phyloP scores from a whole-genome alignment of 148 eudicot genomes.

The Fagopyrum tataricum region DNA sequence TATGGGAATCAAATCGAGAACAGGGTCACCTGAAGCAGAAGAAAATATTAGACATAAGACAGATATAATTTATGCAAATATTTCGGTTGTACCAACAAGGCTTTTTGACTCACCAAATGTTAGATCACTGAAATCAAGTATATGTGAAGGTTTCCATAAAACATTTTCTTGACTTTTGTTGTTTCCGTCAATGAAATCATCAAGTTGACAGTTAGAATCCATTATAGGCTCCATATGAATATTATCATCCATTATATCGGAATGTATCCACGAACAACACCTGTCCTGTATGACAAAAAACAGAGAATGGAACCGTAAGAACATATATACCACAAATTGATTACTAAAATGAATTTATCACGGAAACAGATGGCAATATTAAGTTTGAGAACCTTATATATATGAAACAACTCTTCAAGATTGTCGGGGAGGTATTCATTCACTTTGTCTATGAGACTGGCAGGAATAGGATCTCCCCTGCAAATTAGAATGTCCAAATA shows the following conservation, averaged over 20 bases:
- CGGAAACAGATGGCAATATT: neutral
- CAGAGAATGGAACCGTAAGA: neutral
- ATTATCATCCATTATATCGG: conserved; percentile 95
- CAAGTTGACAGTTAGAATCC: conserved; percentile 22
- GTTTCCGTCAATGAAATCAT: conserved; percentile 21
- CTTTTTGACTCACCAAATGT: conserved; percentile 50
- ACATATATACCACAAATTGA: neutral
- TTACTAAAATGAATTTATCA: neutral
- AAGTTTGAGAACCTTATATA: conserved; percentile 41
- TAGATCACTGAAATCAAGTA: conserved; percentile 82
- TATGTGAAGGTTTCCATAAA: conserved; percentile 60
- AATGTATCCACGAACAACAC: conserved; percentile 82
- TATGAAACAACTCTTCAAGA: conserved; percentile 36
- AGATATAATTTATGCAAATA: neutral
- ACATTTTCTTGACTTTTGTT: conserved; percentile 17
- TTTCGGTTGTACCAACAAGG: neutral
- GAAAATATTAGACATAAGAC: neutral
- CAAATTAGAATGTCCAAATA: conserved; percentile 13
- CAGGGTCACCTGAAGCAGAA: conserved; percentile 61
- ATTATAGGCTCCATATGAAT: conserved; percentile 48
- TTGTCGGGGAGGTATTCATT: conserved; percentile 69
- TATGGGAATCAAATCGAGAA: conserved; percentile 78
- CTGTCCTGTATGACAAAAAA: conserved; percentile 28
- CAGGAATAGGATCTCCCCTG: conserved; percentile 91
- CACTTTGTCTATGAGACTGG: conserved; percentile 61